A percentile compares a stretch with the other conserved stretches of the same genome.
These are phyloP conservation scores for Cunninghamia lanceolata DNA, from an alignment of 75 land plant species.

Conservation along the genomic window DNA sequence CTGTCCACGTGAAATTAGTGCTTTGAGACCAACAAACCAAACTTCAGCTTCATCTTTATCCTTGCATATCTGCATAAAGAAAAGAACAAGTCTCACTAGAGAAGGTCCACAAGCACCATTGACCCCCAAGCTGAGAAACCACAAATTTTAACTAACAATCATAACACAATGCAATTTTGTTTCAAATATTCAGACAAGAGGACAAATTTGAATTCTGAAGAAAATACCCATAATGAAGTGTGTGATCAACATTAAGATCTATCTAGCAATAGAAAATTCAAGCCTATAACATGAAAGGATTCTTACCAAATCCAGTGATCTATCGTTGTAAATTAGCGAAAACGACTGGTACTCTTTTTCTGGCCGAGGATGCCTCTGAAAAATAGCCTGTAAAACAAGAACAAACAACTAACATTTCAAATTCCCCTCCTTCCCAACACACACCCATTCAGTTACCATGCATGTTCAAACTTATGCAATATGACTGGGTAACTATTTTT, in stretches of 20 bases:
- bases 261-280: neutral
- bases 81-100: neutral
- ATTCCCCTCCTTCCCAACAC: neutral
- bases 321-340: conserved; percentile 50
- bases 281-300: neutral
- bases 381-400: conserved; percentile 45
- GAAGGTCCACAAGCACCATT: neutral
- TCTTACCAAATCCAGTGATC: conserved; percentile 74
- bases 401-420: conserved; percentile 4
- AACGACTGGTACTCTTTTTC: conserved; percentile 84
- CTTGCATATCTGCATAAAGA: conserved; percentile 77
- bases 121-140: neutral
- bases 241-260: neutral
- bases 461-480: neutral
- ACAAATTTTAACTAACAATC: neutral
- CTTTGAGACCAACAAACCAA: conserved; percentile 94
- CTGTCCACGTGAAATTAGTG: conserved; percentile 67
- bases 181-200: neutral
- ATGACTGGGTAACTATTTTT: neutral
- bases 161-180: neutral
- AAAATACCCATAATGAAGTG: neutral
- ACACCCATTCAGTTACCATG: neutral
- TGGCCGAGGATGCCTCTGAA: conserved; percentile 73
- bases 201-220: neutral
- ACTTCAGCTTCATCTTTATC: conserved; percentile 99